Base-by-base conservation (phyloP, 306 rosid species). In the Cucurbita moschata region DNA sequence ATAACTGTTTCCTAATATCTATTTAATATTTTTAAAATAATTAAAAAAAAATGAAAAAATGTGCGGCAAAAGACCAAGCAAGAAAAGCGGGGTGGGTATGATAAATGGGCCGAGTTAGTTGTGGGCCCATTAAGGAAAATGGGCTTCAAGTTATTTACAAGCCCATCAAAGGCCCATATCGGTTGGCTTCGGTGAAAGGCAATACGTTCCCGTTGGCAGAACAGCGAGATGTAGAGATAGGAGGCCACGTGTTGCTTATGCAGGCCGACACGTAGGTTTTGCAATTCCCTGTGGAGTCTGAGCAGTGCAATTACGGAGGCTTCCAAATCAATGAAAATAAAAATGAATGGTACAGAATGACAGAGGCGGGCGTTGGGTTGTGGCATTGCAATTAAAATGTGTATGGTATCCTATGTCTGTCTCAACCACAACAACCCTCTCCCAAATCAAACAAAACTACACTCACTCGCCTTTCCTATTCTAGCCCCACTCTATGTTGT, bases 361-460 rank as follows among this genome's bases (percentile, higher is more conserved):
- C 54, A 50, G 5, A 50, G 54, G 18, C 3, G 8, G 30, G 3
- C 30, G 30, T 26, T 26, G 30, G 3, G 1, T 50, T 50, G 5
- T 50, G 54, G 2, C n/a, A 5, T 50, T 50, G 54, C 14, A 5
- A 50, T 50, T 50, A 4, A 12, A 30, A 30, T 30, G 35, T 30
- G 35, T 13, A 49, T 50, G 56, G 55, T 67, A 67, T 67, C 56
- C 73, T 11, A 67, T 46, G 55, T 46, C 73, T 21, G 21, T 23
- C 37, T 64, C 71, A 64, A 64, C 16, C 71, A 64, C 37, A 64
- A 64, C 71, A 64, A 64, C 43, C 15, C 18, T 64, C 71, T 52
- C 43, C 37, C 73, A 46, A 67, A 46, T 46, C 40, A 46, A 46
- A 67, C 55, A 67, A 46, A 67, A 67, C 38, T 46, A 12, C 73